phyloP scores from a whole-genome alignment of 305 asterid species.

The Fraxinus platypoda region DNA sequence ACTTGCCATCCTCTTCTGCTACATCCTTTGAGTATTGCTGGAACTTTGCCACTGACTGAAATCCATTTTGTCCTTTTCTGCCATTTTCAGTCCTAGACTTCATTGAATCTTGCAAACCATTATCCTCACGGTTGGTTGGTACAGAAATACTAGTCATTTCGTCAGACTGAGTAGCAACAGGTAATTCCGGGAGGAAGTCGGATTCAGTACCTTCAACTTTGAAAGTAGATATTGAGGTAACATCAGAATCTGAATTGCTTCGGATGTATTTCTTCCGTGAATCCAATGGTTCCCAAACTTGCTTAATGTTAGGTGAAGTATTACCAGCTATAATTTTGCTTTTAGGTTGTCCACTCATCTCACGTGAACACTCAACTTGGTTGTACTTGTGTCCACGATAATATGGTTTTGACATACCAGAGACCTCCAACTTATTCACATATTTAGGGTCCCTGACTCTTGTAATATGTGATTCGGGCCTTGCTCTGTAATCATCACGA shows the following conservation, averaged over 20 bases:
- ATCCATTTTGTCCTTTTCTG: constrained; percentile 27
- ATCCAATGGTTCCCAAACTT: constrained; percentile 97
- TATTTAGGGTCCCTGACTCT: constrained; percentile 49
- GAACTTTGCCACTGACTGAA: constrained; percentile 31
- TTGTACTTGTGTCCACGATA: constrained; percentile 48
- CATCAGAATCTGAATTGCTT: constrained; percentile 66
- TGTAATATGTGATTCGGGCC: constrained; percentile 33
- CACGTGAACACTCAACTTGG: constrained; percentile 50
- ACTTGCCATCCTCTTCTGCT: constrained; percentile 45
- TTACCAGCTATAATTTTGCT: constrained; percentile 42
- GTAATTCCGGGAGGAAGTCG: constrained; percentile 45
- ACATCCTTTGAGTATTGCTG: constrained; percentile 37
- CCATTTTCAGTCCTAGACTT: constrained; percentile 30
- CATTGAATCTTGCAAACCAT: constrained; percentile 31
- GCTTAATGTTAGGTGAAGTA: constrained; percentile 42
- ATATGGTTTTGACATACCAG: constrained; percentile 64
- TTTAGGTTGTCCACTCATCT: constrained; percentile 54
- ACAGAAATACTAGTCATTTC: constrained; percentile 40
- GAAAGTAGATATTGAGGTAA: constrained; percentile 54
- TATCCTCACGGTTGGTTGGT: constrained; percentile 35
- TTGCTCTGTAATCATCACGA: constrained; percentile 54
- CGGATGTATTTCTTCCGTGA: constrained; percentile 63
- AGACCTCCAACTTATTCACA: constrained; percentile 44
- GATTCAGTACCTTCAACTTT: constrained; percentile 55
- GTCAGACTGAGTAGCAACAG: constrained; percentile 45